Base-by-base conservation (phyloP, 1,139 yeast species). In the Lodderomyces metapsilosis region DNA sequence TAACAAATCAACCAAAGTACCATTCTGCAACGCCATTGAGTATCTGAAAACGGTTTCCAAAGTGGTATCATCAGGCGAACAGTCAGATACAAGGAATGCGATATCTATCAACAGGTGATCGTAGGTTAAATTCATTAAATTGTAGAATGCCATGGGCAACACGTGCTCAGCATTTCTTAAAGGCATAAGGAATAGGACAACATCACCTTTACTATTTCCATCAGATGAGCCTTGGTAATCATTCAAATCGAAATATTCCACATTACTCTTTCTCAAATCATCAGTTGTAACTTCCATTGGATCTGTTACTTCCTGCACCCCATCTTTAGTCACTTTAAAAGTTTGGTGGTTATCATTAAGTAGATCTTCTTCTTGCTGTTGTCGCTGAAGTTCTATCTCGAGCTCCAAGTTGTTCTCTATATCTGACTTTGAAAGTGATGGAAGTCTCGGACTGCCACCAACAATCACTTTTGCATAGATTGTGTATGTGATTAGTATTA, bases 21-120 rank as follows among this genome's bases (percentile, higher is more conserved):
- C 88, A 52, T 84, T 78, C 56, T 85, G 95, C 53, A 85, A 64
- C 5, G 84, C 82, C 13, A 77, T 73, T 4, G 87, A 71, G 56
- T 79, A 84, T 41, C 82, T 81, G 49, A 83, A 75, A 15, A 87
- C 74, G 1, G 83, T 74, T 43, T 83, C 83, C 51, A 85, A 62
- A 1, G 96, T 88, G 41, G 74, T 71, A 58, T 91, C 98, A 41
- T 73, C 78, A 48, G 82, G 82, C 1, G 88, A 79, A 54, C 92
- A 85, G 61, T 88, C 96, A 41, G 92, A 83, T 5, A 88, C 92
- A 55, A 88, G 70, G 56, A 88, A 88, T 23, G 92, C 95, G 50
- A 88, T 71, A 62, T 88, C 96, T 44, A 88, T 84, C 50, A 86
- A 68, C 22, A 78, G 73, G 58, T 88, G 96, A 44, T 88, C 89